Evolutionary conservation across 2,329 filamentous ascomycete genomes (phyloP).

Genomic region (Exophiala sideris): DNA sequence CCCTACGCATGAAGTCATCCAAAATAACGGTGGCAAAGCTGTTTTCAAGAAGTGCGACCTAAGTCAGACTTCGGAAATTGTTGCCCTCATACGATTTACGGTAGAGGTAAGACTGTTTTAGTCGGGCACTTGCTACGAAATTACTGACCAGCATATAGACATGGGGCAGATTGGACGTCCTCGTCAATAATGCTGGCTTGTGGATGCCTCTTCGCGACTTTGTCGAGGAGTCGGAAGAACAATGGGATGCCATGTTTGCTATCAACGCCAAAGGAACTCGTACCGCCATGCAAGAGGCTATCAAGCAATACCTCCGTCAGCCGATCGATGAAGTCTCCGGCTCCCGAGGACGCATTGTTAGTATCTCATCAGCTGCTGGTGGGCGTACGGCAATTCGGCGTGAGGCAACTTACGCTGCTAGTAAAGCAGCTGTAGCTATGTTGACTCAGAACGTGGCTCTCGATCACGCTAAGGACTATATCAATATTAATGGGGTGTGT

Average conservation of each 20-base stretch:
- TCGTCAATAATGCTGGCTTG: constrained; percentile 57
- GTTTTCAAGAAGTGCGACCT: constrained; percentile 10
- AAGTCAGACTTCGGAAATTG: background rate
- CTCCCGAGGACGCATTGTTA: constrained; percentile 53
- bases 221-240: constrained; percentile 43
- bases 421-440: constrained; percentile 46
- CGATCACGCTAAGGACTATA: constrained; percentile 41
- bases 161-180: constrained; percentile 41
- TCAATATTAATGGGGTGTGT: constrained; percentile 42
- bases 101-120: constrained; percentile 27
- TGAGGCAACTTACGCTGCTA: constrained; percentile 40
- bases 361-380: constrained; percentile 39
- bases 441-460: constrained; percentile 45
- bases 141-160: background rate
- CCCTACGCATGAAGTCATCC: constrained; percentile 12
- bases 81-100: constrained; percentile 34
- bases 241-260: constrained; percentile 54
- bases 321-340: constrained; percentile 46
- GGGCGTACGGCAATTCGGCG: constrained; percentile 1
- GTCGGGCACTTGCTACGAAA: background rate
- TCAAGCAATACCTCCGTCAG: constrained; percentile 49
- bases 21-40: constrained; percentile 4
- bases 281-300: constrained; percentile 10
- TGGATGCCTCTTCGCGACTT: constrained; percentile 9
- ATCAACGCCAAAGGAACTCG: constrained; percentile 56